phyloP scores from a whole-genome alignment of 2,329 filamentous ascomycete genomes.

The Cercospora brassicicola region DNA sequence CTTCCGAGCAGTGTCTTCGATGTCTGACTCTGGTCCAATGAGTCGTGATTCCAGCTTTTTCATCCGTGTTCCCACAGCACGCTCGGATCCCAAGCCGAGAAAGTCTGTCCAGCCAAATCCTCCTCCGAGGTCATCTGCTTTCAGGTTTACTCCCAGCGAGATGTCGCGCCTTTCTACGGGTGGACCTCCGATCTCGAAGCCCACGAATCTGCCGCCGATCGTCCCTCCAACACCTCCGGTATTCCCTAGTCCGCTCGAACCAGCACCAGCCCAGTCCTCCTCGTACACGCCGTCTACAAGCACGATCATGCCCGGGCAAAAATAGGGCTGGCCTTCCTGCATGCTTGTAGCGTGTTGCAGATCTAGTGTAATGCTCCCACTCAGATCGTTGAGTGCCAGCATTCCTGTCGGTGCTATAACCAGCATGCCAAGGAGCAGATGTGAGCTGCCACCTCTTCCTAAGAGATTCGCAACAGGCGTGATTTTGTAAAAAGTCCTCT shows the following conservation, averaged over 20 bases:
- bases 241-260: constrained; percentile 61
- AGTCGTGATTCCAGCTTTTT: constrained; percentile 72
- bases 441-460: constrained; percentile 77
- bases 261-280: constrained; percentile 74
- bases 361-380: constrained; percentile 83
- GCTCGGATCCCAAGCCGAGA: constrained; percentile 83
- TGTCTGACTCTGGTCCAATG: constrained; percentile 44
- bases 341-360: constrained; percentile 77
- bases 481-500: constrained; percentile 76
- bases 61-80: constrained; percentile 80
- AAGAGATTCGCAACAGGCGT: constrained; percentile 77
- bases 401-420: constrained; percentile 77
- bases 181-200: constrained; percentile 86
- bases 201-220: constrained; percentile 88
- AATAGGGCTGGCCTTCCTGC: constrained; percentile 79
- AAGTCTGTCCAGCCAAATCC: constrained; percentile 98
- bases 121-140: constrained; percentile 63
- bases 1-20: constrained; percentile 41
- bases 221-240: constrained; percentile 82
- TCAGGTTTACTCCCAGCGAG: constrained; percentile 66
- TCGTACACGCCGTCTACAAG: constrained; percentile 95
- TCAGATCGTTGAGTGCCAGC: constrained; percentile 80
- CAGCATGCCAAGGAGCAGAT: constrained; percentile 83
- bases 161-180: constrained; percentile 81
- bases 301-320: constrained; percentile 92